Base-by-base conservation (phyloP, 352 stramenopile species). In the Globisporangium perplexum region DNA sequence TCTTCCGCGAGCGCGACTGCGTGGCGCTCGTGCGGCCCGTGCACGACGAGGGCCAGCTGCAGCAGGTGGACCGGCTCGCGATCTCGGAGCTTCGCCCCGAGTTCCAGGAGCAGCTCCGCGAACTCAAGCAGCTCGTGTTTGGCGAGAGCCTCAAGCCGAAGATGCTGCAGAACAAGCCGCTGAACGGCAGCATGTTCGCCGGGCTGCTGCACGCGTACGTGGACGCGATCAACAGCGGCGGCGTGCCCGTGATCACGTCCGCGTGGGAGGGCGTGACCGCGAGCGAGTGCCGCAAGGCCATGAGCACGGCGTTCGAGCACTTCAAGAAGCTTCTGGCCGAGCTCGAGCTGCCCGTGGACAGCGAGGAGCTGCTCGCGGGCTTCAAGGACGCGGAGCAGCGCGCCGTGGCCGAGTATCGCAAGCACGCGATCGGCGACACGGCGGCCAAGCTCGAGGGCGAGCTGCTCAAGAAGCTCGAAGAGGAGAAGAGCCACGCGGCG, bases 111-210 rank as follows among this genome's bases (percentile, higher is more conserved):
- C 78, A 90, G 51, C 62, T 96, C 3, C 62, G 55, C 15, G 55
- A 84, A 6, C 62, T 96, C 10, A 85, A 86, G 47, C 49, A 80
- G 42, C 67, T 84, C 18, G 72, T 96, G 35, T 95, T 88, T 54
- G 73, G 69, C 23, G 68, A 80, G 24, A 88, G 62, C 45, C 60
- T 90, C 14, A 65, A 85, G 55, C 82, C 86, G n/a, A 96, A 96
- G 71, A 88, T 70, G 63, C 60, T 96, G 33, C 76, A 90, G 51
- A 81, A 77, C 63, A 88, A 87, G 47, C 69, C 78, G 17, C 67
- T 91, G 8, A 92, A 84, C 42, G 86, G 86, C 24, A 84, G 75
- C 47, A 94, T 93, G 79, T 93, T 94, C 59, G 83, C 77, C 1
- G 79, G 77, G 0, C 71, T 96, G 46, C 53, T 90, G n/a, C 72